Percentiles rank a stretch among this genome's conserved stretches.
phyloP scores from a whole-genome alignment of 2,329 filamentous ascomycete species.

The Bipolaris cookei region DNA sequence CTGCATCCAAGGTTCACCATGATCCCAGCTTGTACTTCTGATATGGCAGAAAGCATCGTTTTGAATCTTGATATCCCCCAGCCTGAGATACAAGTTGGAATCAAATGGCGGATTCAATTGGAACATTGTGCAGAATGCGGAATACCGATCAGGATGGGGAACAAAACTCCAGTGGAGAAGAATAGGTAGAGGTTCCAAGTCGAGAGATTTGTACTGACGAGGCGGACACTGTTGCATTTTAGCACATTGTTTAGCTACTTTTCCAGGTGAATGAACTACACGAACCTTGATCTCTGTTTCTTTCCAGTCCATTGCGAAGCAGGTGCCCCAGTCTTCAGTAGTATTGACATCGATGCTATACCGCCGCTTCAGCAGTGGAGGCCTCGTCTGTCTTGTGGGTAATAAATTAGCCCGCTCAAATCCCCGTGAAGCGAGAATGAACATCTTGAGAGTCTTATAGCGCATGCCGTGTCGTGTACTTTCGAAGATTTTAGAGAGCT shows the following conservation, averaged over 20 bases:
- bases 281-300: not conserved
- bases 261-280: not conserved
- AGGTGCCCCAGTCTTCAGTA: not conserved
- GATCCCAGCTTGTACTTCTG: not conserved
- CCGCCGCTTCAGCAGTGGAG: constrained; percentile 23
- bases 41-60: constrained; percentile 24
- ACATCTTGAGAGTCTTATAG: constrained; percentile 5
- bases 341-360: constrained; percentile 34
- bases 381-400: constrained; percentile 21
- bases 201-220: not conserved
- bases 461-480: constrained; percentile 19
- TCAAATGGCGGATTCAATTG: not conserved
- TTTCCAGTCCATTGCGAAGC: not conserved
- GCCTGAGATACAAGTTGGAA: constrained; percentile 18
- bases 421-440: constrained; percentile 23
- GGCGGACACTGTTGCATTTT: constrained; percentile 1
- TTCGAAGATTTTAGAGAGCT: constrained; percentile 6
- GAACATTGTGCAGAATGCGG: constrained; percentile 2
- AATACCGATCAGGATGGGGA: constrained; percentile 20
- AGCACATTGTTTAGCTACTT: not conserved
- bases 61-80: constrained; percentile 17
- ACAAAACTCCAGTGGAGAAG: not conserved
- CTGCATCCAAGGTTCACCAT: constrained; percentile 20
- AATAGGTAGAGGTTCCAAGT: not conserved
- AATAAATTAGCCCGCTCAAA: constrained; percentile 14